phyloP scores from a whole-genome alignment of 352 stramenopile genomes.

The Pythium folliculosum region DNA sequence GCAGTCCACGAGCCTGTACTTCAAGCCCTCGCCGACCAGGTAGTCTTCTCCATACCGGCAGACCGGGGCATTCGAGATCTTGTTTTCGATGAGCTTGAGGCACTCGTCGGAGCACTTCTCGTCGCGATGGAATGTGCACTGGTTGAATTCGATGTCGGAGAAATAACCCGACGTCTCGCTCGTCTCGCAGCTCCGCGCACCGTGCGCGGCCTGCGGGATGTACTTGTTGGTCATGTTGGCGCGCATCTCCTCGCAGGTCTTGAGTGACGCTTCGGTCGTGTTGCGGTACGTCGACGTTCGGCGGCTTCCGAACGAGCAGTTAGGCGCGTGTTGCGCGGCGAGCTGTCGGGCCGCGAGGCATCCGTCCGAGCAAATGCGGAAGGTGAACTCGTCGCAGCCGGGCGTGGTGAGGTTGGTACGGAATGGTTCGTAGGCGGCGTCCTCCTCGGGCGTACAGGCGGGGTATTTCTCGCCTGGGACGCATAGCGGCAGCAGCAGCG shows the following conservation, averaged over 20 bases:
- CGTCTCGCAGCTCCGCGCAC: not conserved
- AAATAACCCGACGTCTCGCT: not conserved
- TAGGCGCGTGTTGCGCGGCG: not conserved
- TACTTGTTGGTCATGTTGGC: conserved; percentile 3
- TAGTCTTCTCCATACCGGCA: not conserved
- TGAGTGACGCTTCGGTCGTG: not conserved
- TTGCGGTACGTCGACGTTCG: not conserved
- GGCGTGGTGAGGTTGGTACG: not conserved
- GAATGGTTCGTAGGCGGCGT: not conserved
- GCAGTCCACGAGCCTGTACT: not conserved
- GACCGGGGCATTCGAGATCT: not conserved
- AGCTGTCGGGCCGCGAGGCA: not conserved
- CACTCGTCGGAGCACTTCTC: not conserved
- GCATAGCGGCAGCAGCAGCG: too few relatives aligned
- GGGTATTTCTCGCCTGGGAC: too few relatives aligned
- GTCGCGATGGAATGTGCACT: not conserved
- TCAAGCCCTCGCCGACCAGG: not conserved
- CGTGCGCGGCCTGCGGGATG: not conserved
- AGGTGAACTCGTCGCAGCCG: not conserved
- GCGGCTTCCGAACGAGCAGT: not conserved
- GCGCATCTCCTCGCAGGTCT: not conserved
- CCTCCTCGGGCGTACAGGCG: not conserved
- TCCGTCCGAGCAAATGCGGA: not conserved
- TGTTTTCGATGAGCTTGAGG: not conserved
- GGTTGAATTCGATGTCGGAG: not conserved